phyloP scores from a whole-genome alignment of 2,329 filamentous ascomycete species.

The Exophiala lecanii-corni region DNA sequence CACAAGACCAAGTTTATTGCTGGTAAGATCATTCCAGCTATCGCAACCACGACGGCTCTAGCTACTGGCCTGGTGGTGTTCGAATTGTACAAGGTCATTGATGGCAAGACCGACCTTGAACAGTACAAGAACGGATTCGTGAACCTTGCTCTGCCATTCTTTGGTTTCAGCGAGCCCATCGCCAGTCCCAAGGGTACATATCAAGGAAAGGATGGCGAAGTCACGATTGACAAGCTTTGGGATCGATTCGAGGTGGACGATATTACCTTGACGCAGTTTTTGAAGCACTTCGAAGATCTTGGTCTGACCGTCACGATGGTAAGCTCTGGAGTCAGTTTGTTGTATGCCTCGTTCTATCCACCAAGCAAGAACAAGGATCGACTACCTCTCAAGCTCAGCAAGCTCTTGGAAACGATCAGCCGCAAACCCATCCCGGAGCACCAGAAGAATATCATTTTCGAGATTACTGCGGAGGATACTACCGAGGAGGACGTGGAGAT shows the following conservation, averaged over 20 bases:
- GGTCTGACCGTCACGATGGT: conserved; percentile 87
- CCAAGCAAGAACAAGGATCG: conserved; percentile 78
- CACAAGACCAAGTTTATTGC: conserved; percentile 99
- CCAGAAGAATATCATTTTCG: conserved; percentile 93
- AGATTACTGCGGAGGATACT: conserved; percentile 86
- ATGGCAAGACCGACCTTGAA: conserved; percentile 93
- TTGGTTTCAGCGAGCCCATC: conserved; percentile 96
- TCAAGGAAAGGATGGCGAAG: conserved; percentile 69
- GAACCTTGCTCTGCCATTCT: conserved; percentile 94
- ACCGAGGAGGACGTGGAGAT: conserved; percentile 93
- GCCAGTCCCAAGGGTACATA: conserved; percentile 90
- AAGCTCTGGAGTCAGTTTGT: conserved; percentile 90
- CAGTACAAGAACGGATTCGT: conserved; percentile 99
- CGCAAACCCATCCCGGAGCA: conserved; percentile 88
- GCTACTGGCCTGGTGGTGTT: conserved; percentile 90
- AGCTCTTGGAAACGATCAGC: conserved; percentile 81
- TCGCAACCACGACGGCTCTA: conserved; percentile 92
- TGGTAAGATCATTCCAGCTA: conserved; percentile 98
- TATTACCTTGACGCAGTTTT: conserved; percentile 76
- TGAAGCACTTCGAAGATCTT: conserved; percentile 74
- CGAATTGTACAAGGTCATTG: conserved; percentile 93
- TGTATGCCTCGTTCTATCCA: conserved; percentile 92
- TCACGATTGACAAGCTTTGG: conserved; percentile 93
- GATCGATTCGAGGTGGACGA: conserved; percentile 85
- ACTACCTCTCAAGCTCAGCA: conserved; percentile 75